A percentile compares a stretch with the other conserved stretches of the same genome.
Evolutionary conservation across 768 basidiomycete species (phyloP).

Genomic region (Suillus subalutaceus): DNA sequence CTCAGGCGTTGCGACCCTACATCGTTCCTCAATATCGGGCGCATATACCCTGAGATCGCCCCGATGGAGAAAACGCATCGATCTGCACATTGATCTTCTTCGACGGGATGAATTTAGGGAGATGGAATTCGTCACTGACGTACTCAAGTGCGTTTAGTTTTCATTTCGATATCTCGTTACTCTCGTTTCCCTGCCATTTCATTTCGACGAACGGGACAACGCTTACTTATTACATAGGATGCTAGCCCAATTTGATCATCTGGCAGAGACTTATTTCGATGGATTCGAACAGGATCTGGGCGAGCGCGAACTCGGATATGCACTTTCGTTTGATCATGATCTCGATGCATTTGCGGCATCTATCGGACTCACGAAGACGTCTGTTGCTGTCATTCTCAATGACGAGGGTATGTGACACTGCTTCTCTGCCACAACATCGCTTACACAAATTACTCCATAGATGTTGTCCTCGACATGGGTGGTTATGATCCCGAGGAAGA

Average conservation of each 20-base stretch:
- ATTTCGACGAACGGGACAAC: not conserved
- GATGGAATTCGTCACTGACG: slow-evolving; percentile 89
- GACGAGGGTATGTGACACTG: slow-evolving; percentile 65
- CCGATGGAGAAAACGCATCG: slow-evolving; percentile 90
- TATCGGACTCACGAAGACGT: slow-evolving; percentile 87
- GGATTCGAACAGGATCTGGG: slow-evolving; percentile 85
- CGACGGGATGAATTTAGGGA: slow-evolving; percentile 90
- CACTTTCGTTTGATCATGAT: slow-evolving; percentile 84
- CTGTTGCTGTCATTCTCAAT: slow-evolving; percentile 67
- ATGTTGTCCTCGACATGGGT: slow-evolving; percentile 72
- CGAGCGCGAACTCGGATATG: slow-evolving; percentile 86
- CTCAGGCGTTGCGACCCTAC: slow-evolving; percentile 81
- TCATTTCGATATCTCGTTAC: not conserved
- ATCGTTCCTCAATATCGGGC: slow-evolving; percentile 83
- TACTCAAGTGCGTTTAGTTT: slow-evolving; percentile 67
- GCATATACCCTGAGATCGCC: slow-evolving; percentile 80
- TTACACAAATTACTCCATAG: slow-evolving; percentile 40
- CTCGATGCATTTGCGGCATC: slow-evolving; percentile 94
- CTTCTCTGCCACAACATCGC: not conserved
- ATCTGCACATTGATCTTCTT: slow-evolving; percentile 86
- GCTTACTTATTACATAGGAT: slow-evolving; percentile 55
- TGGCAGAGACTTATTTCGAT: slow-evolving; percentile 84
- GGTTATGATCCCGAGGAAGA: slow-evolving; percentile 75
- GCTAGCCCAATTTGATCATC: slow-evolving; percentile 90
- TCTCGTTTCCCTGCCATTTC: not conserved